A percentile compares a stretch with the other conserved stretches of the same genome.
phyloP scores from a whole-genome alignment of 2,329 filamentous ascomycete species.

The Aspergillus sp. region DNA sequence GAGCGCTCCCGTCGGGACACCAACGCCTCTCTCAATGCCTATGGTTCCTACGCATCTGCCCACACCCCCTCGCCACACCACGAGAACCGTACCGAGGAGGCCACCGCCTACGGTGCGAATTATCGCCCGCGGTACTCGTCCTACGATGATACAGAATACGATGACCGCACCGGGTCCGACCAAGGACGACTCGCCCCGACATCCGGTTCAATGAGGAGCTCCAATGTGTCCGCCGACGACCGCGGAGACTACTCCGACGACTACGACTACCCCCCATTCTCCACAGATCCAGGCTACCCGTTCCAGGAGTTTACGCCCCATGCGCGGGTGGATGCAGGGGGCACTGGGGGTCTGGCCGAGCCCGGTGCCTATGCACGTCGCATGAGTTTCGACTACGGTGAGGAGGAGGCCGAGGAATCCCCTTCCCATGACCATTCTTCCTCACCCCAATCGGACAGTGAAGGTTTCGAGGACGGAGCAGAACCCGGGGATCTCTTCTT shows the following conservation, averaged over 20 bases:
- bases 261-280: conserved; percentile 36
- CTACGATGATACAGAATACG: conserved; percentile 51
- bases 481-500: conserved; percentile 92
- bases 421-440: conserved; percentile 40
- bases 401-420: conserved; percentile 58
- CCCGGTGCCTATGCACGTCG: conserved; percentile 64
- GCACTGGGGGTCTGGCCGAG: conserved; percentile 82
- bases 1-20: conserved; percentile 59
- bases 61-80: conserved; percentile 25
- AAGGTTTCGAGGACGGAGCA: conserved; percentile 67
- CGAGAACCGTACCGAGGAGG: conserved; percentile 65
- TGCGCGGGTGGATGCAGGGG: conserved; percentile 79
- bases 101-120: conserved; percentile 71
- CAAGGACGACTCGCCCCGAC: conserved; percentile 16
- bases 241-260: conserved; percentile 28
- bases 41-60: conserved; percentile 38
- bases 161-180: conserved; percentile 17
- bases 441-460: conserved; percentile 51
- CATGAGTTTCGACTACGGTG: conserved; percentile 88
- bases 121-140: conserved; percentile 58
- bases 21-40: conserved; percentile 48
- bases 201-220: conserved; percentile 27
- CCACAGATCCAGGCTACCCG: conserved; percentile 55
- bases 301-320: conserved; percentile 56
- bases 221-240: conserved; percentile 23